Evolutionary conservation across 176 grass and related monocot genomes (phyloP), one percentile per base, ranked within the genome.

Genomic region (Lolium rigidum): DNA sequence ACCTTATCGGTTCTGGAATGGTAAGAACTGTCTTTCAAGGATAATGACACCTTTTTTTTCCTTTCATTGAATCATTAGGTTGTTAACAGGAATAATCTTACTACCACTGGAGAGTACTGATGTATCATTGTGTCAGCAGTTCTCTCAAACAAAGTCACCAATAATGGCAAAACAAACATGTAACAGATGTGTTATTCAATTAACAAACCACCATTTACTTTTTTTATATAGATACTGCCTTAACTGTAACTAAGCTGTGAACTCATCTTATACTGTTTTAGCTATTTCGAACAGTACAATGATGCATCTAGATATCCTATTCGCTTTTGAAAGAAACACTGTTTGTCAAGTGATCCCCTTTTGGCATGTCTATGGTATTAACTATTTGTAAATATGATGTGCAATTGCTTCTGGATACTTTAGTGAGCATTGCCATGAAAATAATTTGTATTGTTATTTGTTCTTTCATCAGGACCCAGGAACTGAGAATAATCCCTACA

Each of bases 1-100:
- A 92, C 81, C 84, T 94, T 39, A 90, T 94, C 28, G 87, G 93
- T 49, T 85, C 87, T 38, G 90, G 93, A 51, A 94, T 94, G 90
- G 90, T 92, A 88, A 90, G 80, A 65, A 55, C 38, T 9, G 39
- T 54, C 28, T 26, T 46, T 24, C 10, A 21, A 54, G 16, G 17
- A 60, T 26, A 59, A 15, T 62, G 4, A 0, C 37, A 65, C 64
- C 7, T 13, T 9, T 65, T 46, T 46, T 57, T 74, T 52, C 28
- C 11, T 77, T 82, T 52, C 37, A 49, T 10, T 43, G 11, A 12
- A 64, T 77, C 10, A 52, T 5, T 85, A 51, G 1, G 18, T 52
- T 77, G 46, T 43, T 41, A 24, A 4, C 2, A 18, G 6, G 25
- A 15, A 63, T 37, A 46, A 16, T 20, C 26, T n/a, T 48, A 38